These are phyloP conservation scores for Rauvolfia tetraphylla DNA, from an alignment of 257 asterid species.

Conservation along the genomic window DNA sequence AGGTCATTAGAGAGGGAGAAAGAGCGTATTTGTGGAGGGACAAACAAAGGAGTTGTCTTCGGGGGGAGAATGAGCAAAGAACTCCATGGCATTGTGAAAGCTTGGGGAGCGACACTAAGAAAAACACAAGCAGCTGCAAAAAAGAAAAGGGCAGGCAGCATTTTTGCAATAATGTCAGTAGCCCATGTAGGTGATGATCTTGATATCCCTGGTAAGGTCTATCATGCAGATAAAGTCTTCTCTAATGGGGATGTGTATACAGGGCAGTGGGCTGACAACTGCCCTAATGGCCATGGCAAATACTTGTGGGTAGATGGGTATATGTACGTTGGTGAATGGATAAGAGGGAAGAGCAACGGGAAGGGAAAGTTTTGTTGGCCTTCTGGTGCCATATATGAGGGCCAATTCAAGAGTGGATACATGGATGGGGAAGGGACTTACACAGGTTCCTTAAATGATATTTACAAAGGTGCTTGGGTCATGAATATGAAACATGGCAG, in stretches of 20 bases:
- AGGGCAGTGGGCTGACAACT: slow-evolving; percentile 67
- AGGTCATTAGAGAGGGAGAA: slow-evolving; percentile 5
- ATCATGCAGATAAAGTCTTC: slow-evolving; percentile 58
- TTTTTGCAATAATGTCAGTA: slow-evolving; percentile 70
- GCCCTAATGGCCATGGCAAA: slow-evolving; percentile 74
- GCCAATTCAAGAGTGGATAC: slow-evolving; percentile 68
- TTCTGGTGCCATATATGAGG: slow-evolving; percentile 82
- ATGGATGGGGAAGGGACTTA: slow-evolving; percentile 91
- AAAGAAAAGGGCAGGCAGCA: slow-evolving; percentile 41
- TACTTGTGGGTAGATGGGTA: slow-evolving; percentile 84
- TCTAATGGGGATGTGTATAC: slow-evolving; percentile 65
- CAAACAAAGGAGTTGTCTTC: slow-evolving; percentile 19
- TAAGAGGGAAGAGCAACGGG: slow-evolving; percentile 55
- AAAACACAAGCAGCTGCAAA: slow-evolving; percentile 57
- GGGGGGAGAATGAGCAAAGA: slow-evolving; percentile 68
- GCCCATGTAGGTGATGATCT: slow-evolving; percentile 83
- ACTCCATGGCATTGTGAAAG: slow-evolving; percentile 72
- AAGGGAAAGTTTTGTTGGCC: slow-evolving; percentile 95
- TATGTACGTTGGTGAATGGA: slow-evolving; percentile 89
- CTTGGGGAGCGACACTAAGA: slow-evolving; percentile 65
- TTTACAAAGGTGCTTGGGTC: slow-evolving; percentile 70
- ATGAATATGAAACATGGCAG: slow-evolving; percentile 65
- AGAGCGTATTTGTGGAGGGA: neutral
- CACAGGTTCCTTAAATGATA: slow-evolving; percentile 55
- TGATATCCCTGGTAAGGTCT: slow-evolving; percentile 33